Conservation (phyloP, 352 stramenopile species). For the Phytophthora ramorum region DNA sequence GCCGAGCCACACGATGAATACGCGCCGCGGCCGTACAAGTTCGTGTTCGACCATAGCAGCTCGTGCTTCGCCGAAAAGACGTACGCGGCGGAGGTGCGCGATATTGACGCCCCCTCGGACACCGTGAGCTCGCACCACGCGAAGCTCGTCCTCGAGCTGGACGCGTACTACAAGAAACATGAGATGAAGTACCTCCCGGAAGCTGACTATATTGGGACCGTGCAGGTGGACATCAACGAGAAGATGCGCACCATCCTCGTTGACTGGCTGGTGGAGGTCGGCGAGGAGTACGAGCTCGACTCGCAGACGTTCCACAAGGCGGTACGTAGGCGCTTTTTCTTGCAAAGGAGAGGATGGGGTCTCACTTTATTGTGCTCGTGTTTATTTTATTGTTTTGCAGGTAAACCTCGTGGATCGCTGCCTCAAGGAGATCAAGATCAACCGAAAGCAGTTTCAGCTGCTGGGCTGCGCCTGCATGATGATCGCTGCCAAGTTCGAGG, state of each 20-base stretch:
- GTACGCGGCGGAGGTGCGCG: constrained; percentile 55
- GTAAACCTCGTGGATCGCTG: constrained; percentile 89
- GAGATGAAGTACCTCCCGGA: constrained; percentile 77
- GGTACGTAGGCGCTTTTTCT: constrained; percentile 34
- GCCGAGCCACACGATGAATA: constrained; percentile 26
- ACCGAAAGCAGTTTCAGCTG: constrained; percentile 94
- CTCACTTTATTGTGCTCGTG: no score
- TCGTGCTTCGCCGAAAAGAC: constrained; percentile 78
- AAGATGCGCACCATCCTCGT: constrained; percentile 99
- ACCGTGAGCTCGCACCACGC: constrained; percentile 44
- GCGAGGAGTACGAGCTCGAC: constrained; percentile 86
- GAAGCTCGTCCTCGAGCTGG: constrained; percentile 71
- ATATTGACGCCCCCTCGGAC: constrained; percentile 61
- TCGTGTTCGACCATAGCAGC: constrained; percentile 62
- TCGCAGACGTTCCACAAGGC: constrained; percentile 86
- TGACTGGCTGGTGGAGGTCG: constrained; percentile 98
- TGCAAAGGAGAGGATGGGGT: no score
- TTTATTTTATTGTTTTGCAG: constrained; percentile 18
- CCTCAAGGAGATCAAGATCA: constrained; percentile 84
- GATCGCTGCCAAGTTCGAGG: constrained; percentile 98
- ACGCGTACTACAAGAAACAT: constrained; percentile 72
- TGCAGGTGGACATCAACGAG: constrained; percentile 98
- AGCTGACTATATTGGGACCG: constrained; percentile 65
- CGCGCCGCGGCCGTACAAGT: constrained; percentile 57
- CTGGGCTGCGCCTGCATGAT: constrained; percentile 96